Evolutionary conservation across 23 red algal genomes (phyloP).

Genomic region (Gracilaria vermiculophylla): DNA sequence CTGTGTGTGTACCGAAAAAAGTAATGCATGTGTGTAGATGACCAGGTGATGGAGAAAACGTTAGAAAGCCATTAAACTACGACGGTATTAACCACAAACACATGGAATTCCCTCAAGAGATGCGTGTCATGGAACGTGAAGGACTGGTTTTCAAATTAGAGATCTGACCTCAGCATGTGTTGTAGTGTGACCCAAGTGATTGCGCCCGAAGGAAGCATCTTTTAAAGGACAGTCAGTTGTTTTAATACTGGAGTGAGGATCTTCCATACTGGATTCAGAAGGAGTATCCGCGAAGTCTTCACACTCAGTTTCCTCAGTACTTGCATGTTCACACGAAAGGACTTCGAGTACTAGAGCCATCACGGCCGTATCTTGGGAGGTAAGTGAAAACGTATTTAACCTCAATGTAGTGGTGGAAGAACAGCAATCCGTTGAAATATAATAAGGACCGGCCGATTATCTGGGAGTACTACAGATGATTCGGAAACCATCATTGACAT

Average conservation of each 20-base stretch:
- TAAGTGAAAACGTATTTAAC: too few species aligned
- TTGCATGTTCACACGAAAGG: not conserved
- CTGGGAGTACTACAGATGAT: slow-evolving; percentile 7
- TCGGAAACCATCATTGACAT: not conserved
- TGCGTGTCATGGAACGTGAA: not conserved
- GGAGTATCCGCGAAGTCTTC: too few species aligned
- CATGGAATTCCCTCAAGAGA: not conserved
- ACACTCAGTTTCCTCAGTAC: not conserved
- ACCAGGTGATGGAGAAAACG: not conserved
- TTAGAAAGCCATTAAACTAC: not conserved
- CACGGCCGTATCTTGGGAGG: not conserved
- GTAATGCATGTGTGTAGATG: not conserved
- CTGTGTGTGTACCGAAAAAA: slow-evolving; percentile 1
- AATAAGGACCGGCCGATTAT: not conserved
- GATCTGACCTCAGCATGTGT: not conserved
- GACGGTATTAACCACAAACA: not conserved
- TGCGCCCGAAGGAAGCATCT: not conserved
- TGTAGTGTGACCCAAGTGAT: not conserved
- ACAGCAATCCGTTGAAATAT: not conserved
- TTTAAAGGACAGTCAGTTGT: too few species aligned
- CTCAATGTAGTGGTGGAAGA: not conserved
- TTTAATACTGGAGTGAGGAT: too few species aligned
- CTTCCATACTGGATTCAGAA: too few species aligned
- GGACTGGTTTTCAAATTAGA: too few species aligned
- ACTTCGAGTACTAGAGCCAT: not conserved